Base-by-base conservation (phyloP, 495 filamentous ascomycete species). In the Letharia lupina region DNA sequence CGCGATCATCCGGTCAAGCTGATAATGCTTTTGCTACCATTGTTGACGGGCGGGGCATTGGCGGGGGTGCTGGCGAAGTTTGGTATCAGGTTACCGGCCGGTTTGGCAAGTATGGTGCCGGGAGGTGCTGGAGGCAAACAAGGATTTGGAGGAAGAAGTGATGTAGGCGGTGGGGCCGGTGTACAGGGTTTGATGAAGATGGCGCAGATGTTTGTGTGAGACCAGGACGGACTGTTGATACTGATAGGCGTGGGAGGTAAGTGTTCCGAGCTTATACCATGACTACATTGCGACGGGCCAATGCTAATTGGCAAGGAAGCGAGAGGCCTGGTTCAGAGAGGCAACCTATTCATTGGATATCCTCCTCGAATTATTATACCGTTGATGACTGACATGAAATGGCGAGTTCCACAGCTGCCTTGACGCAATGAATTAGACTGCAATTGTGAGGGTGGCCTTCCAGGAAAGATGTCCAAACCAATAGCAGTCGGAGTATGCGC, bases 1-100 rank as follows among this genome's bases (percentile, higher is more conserved):
- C 85, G 89, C 71, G 79, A 83, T 11, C 85, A 96, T 73, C 92
- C 92, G 0, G 70, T 91, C 69, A 94, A 93, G 76, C 87, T 93
- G 4, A 86, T 95, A 75, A 84, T 93, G 79, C 80, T 94, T 23
- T 84, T 95, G 62, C 82, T 96, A 80, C 92, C 92, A 28, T 79
- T 97, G 58, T 78, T 96, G 65, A 90, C 87, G 0, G 90, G 90
- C 60, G 92, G 92, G 9, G 87, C 90, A 37, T 75, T 97, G 70
- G 82, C 84, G 5, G 86, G 85, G 39, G 74, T 96, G 33, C 79
- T 94, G 16, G 82, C 82, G 33, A 84, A 86, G 75, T 86, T 96
- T 73, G 91, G 91, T 0, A 78, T 96, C 52, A 78, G 86, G 50
- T 71, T 96, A 70, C 91, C 92, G 1, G 77, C 75, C 12, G 75